Base-by-base conservation (phyloP, 192 early-diverging fungal species). In the Backusella westeae region DNA sequence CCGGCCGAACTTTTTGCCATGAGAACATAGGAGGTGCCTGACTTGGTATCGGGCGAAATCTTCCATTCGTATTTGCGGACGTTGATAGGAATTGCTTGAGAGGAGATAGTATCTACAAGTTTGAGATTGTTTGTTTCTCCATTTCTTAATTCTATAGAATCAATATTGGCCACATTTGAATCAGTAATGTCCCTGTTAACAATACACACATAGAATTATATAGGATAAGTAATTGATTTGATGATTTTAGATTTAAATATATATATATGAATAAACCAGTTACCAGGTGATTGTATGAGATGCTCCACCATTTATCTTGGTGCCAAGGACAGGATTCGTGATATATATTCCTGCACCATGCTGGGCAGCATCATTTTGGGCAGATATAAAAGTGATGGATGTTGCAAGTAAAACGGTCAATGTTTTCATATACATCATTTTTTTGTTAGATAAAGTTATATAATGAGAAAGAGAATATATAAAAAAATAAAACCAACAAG, bases 241-340 rank as follows among this genome's bases (percentile, higher is more conserved):
- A 1, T 17, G 3, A 26, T 39, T 21, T 38, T 38, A 70, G 38
- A 23, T 15, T 17, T 44, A 17, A 17, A 17, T 44, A 44, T 44
- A 0, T 2, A 46, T 41, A 17, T 21, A 29, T 39, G 14, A 36
- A 36, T 21, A 35, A 71, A 19, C 8, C 41, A 36, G 10, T 71
- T 72, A 72, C 70, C 70, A 72, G 8, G 70, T 44, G 44, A 72
- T 72, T 29, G 44, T 34, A 46, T 72, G 70, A 26, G 41, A 6
- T 63, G 9, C 10, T 29, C 23, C 56, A 5, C 21, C 56, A 29
- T 63, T 63, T 12, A 63, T 29, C 56, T 63, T 63, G 56, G 56
- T 63, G 0, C 56, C 56, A 29, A 63, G 23, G 10, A 63, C 56
- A 63, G 56, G 56, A 23, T 63, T 63, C 10, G 56, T 63, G 26